phyloP scores from a whole-genome alignment of 306 rosid genomes.

The Cucumis cinereus region DNA sequence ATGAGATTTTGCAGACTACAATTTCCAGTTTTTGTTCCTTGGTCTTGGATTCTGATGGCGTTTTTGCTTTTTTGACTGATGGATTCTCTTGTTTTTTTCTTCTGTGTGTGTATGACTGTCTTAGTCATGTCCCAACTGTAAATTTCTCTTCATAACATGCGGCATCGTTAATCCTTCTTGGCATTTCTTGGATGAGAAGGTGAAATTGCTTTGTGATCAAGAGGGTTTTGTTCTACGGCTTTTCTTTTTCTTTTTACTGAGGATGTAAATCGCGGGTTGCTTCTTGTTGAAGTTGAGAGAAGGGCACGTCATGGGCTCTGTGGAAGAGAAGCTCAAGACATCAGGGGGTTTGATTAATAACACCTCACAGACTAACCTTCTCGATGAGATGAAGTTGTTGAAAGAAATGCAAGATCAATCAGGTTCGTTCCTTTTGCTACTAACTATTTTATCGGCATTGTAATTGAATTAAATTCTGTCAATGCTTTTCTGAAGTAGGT shows the following conservation, averaged over 20 bases:
- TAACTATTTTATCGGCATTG: background rate
- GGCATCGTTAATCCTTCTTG: background rate
- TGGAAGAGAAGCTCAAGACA: slow-evolving; percentile 51
- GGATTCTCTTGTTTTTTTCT: slow-evolving; percentile 13
- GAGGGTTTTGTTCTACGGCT: slow-evolving; percentile 1
- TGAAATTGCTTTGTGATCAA: slow-evolving; percentile 8
- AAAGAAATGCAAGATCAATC: slow-evolving; percentile 86
- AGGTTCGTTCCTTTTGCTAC: slow-evolving; percentile 27
- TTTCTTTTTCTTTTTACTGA: slow-evolving; percentile 12
- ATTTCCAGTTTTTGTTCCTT: slow-evolving; percentile 68
- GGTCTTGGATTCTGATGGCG: slow-evolving; percentile 17
- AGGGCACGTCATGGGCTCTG: slow-evolving; percentile 37
- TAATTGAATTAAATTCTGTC: background rate
- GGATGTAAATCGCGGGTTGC: slow-evolving; percentile 22
- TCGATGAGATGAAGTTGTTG: slow-evolving; percentile 72
- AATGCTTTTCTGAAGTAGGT: background rate
- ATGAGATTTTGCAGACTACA: slow-evolving; percentile 19
- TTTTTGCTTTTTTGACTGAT: slow-evolving; percentile 27
- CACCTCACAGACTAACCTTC: slow-evolving; percentile 30
- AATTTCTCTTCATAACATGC: background rate
- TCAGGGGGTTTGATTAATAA: slow-evolving; percentile 31
- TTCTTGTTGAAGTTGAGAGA: slow-evolving; percentile 11
- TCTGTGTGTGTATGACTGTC: slow-evolving; percentile 8
- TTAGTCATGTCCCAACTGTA: slow-evolving; percentile 7
- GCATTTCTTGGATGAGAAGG: slow-evolving; percentile 1